Evolutionary conservation across 371 early-diverging fungal genomes (phyloP).

Genomic region (Mucor saturninus): DNA sequence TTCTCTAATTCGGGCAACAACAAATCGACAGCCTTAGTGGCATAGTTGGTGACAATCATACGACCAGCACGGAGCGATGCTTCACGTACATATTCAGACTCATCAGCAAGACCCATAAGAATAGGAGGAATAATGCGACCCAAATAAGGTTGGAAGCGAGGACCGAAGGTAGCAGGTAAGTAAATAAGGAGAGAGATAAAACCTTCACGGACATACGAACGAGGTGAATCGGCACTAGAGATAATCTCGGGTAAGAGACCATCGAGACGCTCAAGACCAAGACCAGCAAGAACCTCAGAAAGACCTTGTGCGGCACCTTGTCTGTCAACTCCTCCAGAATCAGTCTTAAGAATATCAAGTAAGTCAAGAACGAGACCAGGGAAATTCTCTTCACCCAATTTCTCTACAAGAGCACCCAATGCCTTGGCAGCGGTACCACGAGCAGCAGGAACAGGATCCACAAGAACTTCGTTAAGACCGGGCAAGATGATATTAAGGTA

Average conservation of each 20-base stretch:
- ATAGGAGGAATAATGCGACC: conserved; percentile 87
- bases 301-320: conserved; percentile 98
- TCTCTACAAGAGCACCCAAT: conserved; percentile 89
- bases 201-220: conserved; percentile 91
- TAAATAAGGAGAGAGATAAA: conserved; percentile 94
- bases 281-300: conserved; percentile 90
- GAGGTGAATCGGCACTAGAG: conserved; percentile 75
- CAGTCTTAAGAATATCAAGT: conserved; percentile 80
- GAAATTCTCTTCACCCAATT: conserved; percentile 93
- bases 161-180: conserved; percentile 93
- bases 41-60: conserved; percentile 91
- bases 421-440: conserved; percentile 94
- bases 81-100: conserved; percentile 92
- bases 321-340: conserved; percentile 91
- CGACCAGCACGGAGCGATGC: conserved; percentile 91
- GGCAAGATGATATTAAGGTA: conserved; percentile 81
- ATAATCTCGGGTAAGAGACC: conserved; percentile 90
- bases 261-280: conserved; percentile 89
- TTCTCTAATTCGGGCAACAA: conserved; percentile 91
- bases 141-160: conserved; percentile 89
- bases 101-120: conserved; percentile 93
- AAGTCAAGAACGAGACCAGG: conserved; percentile 89
- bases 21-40: conserved; percentile 85
- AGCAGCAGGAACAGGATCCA: conserved; percentile 96
- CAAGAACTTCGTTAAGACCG: conserved; percentile 84